Base-by-base conservation (phyloP, 2,329 filamentous ascomycete species). In the Aureobasidium sp. region DNA sequence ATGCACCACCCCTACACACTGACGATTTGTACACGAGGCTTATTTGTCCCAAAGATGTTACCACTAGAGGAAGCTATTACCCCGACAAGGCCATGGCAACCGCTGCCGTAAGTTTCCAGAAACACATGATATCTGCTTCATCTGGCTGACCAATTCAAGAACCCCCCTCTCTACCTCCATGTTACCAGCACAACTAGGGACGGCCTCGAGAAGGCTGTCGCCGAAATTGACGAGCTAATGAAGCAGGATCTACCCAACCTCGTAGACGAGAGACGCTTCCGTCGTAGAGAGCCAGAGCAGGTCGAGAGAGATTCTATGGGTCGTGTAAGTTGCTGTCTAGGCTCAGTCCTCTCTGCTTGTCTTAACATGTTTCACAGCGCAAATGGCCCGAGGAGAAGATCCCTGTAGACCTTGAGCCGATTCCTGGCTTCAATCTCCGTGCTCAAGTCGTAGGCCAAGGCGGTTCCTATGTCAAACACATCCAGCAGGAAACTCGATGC, bases 331-430 rank as follows among this genome's bases (percentile, higher is more conserved):
- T 5, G 65, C 64, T 44, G 8, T 42, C 25, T 25, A 59, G 12
- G 48, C 25, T 27, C 29, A 56, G 27, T 25, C 14, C 22, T 15
- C 8, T n/a, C 15, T n/a, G n/a, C 47, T 47, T 27, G 20, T 14
- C 27, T 15, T 63, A 57, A 56, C 51, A 59, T 62, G 62, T 70
- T 76, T 63, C 36, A 12, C 67, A 96, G 91, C 91, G 92, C 68
- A 99, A 97, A 90, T 99, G 94, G 94, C 93, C 94, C 0, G 94
- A 97, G 72, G 91, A 97, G 77, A 91, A 89, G 70, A 96, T 99
- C 55, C 87, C 91, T 1, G 92, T 99, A 68, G 86, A 87, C 65
- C 85, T 99, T 62, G 94, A 97, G 68, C 90, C 93, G 0, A 85
- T 97, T 59, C 90, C 87, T 27, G 94, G 94, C 22, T 99, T 99